phyloP scores from a whole-genome alignment of 2,329 filamentous ascomycete species.

The Periconia macrospinosa region DNA sequence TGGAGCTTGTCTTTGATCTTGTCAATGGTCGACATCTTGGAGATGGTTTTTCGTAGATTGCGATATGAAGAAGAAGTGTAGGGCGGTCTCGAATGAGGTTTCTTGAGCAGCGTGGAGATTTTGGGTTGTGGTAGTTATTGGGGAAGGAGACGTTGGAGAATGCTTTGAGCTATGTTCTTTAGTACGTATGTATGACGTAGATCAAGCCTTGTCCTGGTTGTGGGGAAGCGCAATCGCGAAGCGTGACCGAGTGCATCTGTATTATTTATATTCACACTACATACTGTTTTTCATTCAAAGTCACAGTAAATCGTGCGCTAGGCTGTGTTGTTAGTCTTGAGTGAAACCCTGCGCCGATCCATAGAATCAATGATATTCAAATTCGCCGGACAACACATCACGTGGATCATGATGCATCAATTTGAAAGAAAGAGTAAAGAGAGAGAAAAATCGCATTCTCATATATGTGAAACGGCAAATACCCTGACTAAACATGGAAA shows the following conservation, averaged over 20 bases:
- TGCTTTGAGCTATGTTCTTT: not conserved
- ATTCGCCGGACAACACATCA: no score
- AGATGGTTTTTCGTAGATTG: not conserved
- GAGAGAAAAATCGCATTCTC: no score
- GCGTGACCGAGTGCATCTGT: not conserved
- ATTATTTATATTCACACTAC: no score
- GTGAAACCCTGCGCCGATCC: no score
- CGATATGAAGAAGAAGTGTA: not conserved
- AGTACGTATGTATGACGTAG: constrained; percentile 2
- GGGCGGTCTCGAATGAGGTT: not conserved
- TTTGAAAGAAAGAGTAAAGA: no score
- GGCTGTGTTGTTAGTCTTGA: no score
- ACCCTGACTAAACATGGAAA: no score
- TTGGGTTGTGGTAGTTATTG: not conserved
- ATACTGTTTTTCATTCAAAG: no score
- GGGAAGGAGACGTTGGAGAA: not conserved
- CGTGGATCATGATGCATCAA: no score
- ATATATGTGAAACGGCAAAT: no score
- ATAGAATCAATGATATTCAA: no score
- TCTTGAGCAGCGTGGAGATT: not conserved
- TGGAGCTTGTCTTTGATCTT: constrained; percentile 42
- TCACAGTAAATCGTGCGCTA: no score
- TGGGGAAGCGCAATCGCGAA: not conserved
- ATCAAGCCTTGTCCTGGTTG: not conserved
- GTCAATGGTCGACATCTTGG: constrained; percentile 26